These are phyloP conservation scores for Hysterium pulicare DNA, from an alignment of 2,329 filamentous ascomycete genomes.

Conservation along the genomic window DNA sequence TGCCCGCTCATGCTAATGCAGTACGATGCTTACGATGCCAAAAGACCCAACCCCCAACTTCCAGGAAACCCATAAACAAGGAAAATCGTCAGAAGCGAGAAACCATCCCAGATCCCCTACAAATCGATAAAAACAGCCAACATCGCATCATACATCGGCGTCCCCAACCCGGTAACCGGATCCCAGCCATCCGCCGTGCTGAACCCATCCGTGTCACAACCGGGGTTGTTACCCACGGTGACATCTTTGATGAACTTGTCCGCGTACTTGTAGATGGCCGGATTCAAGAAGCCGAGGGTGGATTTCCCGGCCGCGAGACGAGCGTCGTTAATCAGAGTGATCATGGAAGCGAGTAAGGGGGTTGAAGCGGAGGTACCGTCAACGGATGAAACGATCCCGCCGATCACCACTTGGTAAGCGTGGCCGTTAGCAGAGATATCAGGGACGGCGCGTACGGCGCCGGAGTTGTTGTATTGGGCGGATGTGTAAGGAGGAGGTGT, in stretches of 20 bases:
- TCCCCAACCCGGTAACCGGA: constrained; percentile 14
- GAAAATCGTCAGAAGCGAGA: no score
- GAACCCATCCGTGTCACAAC: constrained; percentile 16
- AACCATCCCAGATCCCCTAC: no score
- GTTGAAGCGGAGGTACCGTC: constrained; percentile 53
- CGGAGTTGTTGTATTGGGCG: constrained; percentile 29
- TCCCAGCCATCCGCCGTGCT: constrained; percentile 16
- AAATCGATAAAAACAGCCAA: not conserved
- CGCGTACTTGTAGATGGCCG: constrained; percentile 44
- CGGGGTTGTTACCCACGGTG: constrained; percentile 14
- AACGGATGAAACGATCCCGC: constrained; percentile 42
- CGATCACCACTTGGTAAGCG: constrained; percentile 34
- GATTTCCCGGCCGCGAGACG: constrained; percentile 35
- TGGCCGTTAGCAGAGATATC: constrained; percentile 37
- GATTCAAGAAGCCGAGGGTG: constrained; percentile 42
- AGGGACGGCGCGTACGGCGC: constrained; percentile 44
- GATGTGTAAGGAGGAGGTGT: constrained; percentile 13
- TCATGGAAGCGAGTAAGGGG: constrained; percentile 48
- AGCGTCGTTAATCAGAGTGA: constrained; percentile 48
- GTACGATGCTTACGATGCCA: no score
- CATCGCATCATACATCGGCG: constrained; percentile 1
- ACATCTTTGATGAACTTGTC: constrained; percentile 22
- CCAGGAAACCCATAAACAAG: no score
- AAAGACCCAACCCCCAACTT: no score
- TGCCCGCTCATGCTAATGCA: no score